These are phyloP conservation scores for Polysphondylium violaceum DNA, from an alignment of 78 protist species.

Conservation along the genomic window DNA sequence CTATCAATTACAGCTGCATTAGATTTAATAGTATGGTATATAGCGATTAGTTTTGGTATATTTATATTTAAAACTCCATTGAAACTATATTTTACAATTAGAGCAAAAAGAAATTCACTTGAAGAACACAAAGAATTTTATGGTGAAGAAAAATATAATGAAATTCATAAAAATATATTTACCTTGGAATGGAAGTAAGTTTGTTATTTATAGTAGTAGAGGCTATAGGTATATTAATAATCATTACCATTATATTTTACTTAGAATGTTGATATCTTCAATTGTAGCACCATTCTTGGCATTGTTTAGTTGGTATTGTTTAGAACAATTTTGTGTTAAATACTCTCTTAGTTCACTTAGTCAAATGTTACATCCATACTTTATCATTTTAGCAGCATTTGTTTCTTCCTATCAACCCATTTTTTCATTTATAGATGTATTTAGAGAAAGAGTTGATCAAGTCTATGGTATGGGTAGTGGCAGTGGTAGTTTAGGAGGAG, in stretches of 20 bases:
- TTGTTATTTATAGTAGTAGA: neutral
- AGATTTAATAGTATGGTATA: slow-evolving; percentile 72
- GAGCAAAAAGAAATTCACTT: slow-evolving; percentile 21
- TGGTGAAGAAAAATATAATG: slow-evolving; percentile 1
- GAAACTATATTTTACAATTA: slow-evolving; percentile 40
- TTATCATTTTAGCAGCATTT: slow-evolving; percentile 44
- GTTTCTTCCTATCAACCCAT: slow-evolving; percentile 67
- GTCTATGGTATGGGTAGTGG: neutral
- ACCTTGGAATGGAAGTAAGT: slow-evolving; percentile 65
- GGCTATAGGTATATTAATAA: neutral
- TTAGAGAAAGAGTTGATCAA: slow-evolving; percentile 22
- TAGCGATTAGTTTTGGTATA: slow-evolving; percentile 38
- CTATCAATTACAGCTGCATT: slow-evolving; percentile 40
- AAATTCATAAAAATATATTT: slow-evolving; percentile 4
- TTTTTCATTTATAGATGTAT: slow-evolving; percentile 16
- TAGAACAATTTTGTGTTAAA: slow-evolving; percentile 34
- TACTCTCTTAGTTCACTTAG: slow-evolving; percentile 46
- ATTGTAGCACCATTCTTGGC: slow-evolving; percentile 43
- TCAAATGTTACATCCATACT: slow-evolving; percentile 68
- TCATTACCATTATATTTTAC: neutral
- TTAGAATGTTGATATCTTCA: slow-evolving; percentile 57
- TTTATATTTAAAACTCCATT: slow-evolving; percentile 67
- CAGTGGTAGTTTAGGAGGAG: neutral
- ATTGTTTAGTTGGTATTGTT: slow-evolving; percentile 50
- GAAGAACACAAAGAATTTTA: slow-evolving; percentile 28